Evolutionary conservation across 306 rosid genomes (phyloP), one percentile per base, ranked within the genome.

Genomic region (Casuarina cunninghamiana): DNA sequence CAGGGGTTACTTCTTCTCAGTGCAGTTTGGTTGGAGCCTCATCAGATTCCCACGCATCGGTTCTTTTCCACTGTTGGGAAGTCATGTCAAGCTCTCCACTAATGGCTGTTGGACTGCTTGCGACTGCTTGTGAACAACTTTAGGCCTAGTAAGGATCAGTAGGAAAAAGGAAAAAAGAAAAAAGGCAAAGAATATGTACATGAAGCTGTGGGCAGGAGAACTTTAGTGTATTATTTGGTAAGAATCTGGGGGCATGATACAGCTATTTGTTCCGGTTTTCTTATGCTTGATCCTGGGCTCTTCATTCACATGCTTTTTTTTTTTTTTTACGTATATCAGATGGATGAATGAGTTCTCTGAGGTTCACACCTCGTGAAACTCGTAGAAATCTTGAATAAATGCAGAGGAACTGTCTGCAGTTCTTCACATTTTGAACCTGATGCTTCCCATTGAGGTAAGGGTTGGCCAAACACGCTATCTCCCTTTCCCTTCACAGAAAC

Each of bases 81-180:
- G 71, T 67, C 71, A 3, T 67, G 13, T 67, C 50, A 67, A 8
- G 50, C 42, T 42, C 50, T 67, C 71, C 50, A 67, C 71, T n/a
- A 26, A 67, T 41, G 50, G 42, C 3, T n/a, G 7, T 58, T 58
- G 32, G 26, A 9, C 38, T 42, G 42, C 32, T 26, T 26, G 32
- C 32, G 32, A 26, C 32, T 26, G 16, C 42, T 32, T 41, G 71
- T 41, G 8, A 66, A 16, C 71, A 66, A 39, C 46, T 66, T 66
- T 66, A 41, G 16, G 71, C 9, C 39, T 3, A 3, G 57, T 51
- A 12, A 10, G 26, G 35, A 58, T 58, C 32, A 21, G 26, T 19
- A 58, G 41, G 65, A 9, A 26, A 58, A 58, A 26, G 39, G 6
- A 17, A 66, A 3, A 10, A 62, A 5, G 19, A 37, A 19, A 65